Base-by-base conservation (phyloP, 352 stramenopile species). In the Phytophthora meadii region DNA sequence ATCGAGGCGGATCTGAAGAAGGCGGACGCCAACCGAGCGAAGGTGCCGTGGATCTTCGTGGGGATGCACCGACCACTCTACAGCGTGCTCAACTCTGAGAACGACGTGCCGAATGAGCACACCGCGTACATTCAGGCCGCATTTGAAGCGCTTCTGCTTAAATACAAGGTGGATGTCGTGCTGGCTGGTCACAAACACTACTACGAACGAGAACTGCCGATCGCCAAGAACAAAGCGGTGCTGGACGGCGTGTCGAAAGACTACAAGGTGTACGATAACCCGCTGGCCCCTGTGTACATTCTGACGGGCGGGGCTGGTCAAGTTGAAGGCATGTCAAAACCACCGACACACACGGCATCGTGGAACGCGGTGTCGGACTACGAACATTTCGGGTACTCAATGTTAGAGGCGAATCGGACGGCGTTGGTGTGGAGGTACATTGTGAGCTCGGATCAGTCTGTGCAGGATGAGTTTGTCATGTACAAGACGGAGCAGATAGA, bases 91-190 rank as follows among this genome's bases (percentile, higher is more conserved):
- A 54, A 57, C 7, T 74, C 54, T 1, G 30, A 65, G 22, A 58
- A 53, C 8, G 48, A 60, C 8, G 61, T 68, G 1, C 68, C 68
- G 1, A 74, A 19, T 2, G 46, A 52, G 15, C 37, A 82, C 9
- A 60, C 64, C 1, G 49, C 50, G 8, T 4, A 27, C 10, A 57
- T 96, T 40, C 82, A 94, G 39, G 48, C 44, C 11, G 83, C 87
- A 1, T 93, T 98, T 40, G 91, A 97, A 56, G 74, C 71, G 19
- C 72, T 97, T 10, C 82, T 98, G 24, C 67, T 94, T 50, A 89
- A 92, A 67, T 94, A 93, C 82, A 72, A 82, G 19, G 90, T 98
- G 8, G 89, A 97, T 42, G 63, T 97, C 3, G 90, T 96, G 22
- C 53, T 97, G 19, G 71, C 82, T 1, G 91, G 91, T 7, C 92